A percentile compares a stretch with the other conserved stretches of the same genome.
Conservation (phyloP, 345 rosid genomes). For the Pseudoturritis turrita region DNA sequence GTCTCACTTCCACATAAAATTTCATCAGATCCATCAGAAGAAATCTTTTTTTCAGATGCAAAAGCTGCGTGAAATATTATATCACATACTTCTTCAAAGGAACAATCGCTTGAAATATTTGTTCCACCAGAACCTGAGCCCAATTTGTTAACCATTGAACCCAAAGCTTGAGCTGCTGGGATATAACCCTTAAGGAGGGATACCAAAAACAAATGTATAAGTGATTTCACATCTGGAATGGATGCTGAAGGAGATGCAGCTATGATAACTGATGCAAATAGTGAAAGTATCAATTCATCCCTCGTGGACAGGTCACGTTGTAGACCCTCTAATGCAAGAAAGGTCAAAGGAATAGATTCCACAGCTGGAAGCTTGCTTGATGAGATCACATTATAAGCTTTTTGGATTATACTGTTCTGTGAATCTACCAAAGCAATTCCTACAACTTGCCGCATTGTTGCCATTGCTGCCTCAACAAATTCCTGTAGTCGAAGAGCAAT, state of each 20-base stretch:
- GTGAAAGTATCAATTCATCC: slow-evolving; percentile 67
- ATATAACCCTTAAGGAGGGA: slow-evolving; percentile 52
- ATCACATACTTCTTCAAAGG: slow-evolving; percentile 68
- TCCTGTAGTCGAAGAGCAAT: slow-evolving; percentile 40
- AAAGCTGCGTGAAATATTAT: slow-evolving; percentile 40
- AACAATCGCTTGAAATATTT: slow-evolving; percentile 33
- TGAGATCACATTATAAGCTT: slow-evolving; percentile 51
- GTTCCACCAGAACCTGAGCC: slow-evolving; percentile 31
- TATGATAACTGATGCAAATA: slow-evolving; percentile 70
- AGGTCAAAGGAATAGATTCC: slow-evolving; percentile 34
- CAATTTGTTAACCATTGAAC: slow-evolving; percentile 82
- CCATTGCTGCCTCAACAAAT: slow-evolving; percentile 62
- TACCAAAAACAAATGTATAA: slow-evolving; percentile 40
- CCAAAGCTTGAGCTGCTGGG: slow-evolving; percentile 79
- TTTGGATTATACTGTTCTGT: slow-evolving; percentile 62
- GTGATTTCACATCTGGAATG: slow-evolving; percentile 56
- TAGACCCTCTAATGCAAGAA: slow-evolving; percentile 33
- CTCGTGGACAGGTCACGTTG: slow-evolving; percentile 39
- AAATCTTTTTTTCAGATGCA: slow-evolving; percentile 6
- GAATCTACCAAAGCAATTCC: slow-evolving; percentile 58
- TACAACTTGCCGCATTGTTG: slow-evolving; percentile 60
- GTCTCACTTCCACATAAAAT: slow-evolving; percentile 31
- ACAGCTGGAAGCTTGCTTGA: slow-evolving; percentile 44
- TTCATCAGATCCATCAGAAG: slow-evolving; percentile 28
- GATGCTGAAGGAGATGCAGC: slow-evolving; percentile 55